Evolutionary conservation across 257 asterid species (phyloP), one percentile per base, ranked within the genome.

Genomic region (Nicotiana paniculata): DNA sequence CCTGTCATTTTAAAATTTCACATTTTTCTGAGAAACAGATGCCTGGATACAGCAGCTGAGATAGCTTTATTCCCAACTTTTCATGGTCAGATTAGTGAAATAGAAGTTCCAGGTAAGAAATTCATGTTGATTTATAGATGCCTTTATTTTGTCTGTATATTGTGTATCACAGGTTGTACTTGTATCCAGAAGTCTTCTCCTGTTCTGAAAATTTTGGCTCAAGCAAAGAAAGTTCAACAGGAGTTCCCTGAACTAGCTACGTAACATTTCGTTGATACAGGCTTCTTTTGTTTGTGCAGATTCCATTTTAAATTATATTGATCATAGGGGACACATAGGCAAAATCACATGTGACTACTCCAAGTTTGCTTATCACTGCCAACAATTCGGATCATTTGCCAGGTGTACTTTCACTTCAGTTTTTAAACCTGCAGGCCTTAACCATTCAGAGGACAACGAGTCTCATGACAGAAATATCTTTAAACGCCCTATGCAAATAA

Each of bases 21-120:
- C 75, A n/a, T 77, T 86, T 79, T 77, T 85, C 59, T 78, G 83
- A 64, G 81, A 78, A 77, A 82, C 93, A 95, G 98, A 81, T 95
- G 97, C 85, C 86, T 94, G 87, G 97, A 94, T 87, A 92, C 95
- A 53, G 88, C 91, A 85, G 92, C 96, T 86, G 98, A 93, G 90
- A 87, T 89, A 83, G 97, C 97, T 83, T 80, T 90, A 84, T 86
- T 93, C 83, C 97, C 97, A 30, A 84, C 92, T 75, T 94, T 84
- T 89, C 83, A 74, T 81, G 95, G 95, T 78, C 85, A 86, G 65
- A 88, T 96, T 86, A 94, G 97, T 81, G 95, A 86, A 82, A 87
- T 91, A 83, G 86, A 68, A 81, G 88, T 94, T 87, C 91, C 97
- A 30, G 97, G 99, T 91, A 82, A 69, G 83, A 46, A 39, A 13